Percentiles rank a stretch among this genome's conserved stretches.
phyloP scores from a whole-genome alignment of 441 rosid genomes.

The Gossypium gossypioides region DNA sequence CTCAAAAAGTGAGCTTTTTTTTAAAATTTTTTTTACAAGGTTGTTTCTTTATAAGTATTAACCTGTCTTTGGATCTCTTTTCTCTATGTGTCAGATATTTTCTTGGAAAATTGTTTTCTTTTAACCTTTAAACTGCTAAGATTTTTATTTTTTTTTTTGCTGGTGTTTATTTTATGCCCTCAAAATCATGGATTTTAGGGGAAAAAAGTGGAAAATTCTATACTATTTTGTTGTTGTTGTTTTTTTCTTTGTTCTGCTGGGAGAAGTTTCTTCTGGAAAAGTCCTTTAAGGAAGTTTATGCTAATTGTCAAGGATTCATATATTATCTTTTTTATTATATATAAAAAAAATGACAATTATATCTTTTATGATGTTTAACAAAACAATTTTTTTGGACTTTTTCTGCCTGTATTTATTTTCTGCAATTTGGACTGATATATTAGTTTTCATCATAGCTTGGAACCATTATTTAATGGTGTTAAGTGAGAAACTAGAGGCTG shows the following conservation, averaged over 20 bases:
- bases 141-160: too few relatives aligned
- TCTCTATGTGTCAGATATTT: constrained; percentile 28
- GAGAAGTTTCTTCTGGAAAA: constrained; percentile 3
- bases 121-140: constrained; percentile 12
- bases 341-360: background rate
- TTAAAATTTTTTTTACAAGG: background rate
- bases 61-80: constrained; percentile 16
- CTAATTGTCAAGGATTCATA: constrained; percentile 6
- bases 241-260: constrained; percentile 10
- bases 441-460: constrained; percentile 6
- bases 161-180: background rate
- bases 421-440: constrained; percentile 6
- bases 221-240: background rate
- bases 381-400: constrained; percentile 18
- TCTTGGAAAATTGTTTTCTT: constrained; percentile 18
- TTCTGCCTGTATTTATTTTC: constrained; percentile 19
- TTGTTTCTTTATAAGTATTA: background rate
- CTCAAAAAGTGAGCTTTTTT: constrained; percentile 3
- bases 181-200: background rate
- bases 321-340: background rate
- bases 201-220: too few relatives aligned
- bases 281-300: background rate
- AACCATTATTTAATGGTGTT: constrained; percentile 6
- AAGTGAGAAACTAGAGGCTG: constrained; percentile 11
- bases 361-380: constrained; percentile 3